A percentile compares a stretch with the other conserved stretches of the same genome.
Evolutionary conservation across 805 yeast species (phyloP).

Genomic region (Yarrowia divulgata): DNA sequence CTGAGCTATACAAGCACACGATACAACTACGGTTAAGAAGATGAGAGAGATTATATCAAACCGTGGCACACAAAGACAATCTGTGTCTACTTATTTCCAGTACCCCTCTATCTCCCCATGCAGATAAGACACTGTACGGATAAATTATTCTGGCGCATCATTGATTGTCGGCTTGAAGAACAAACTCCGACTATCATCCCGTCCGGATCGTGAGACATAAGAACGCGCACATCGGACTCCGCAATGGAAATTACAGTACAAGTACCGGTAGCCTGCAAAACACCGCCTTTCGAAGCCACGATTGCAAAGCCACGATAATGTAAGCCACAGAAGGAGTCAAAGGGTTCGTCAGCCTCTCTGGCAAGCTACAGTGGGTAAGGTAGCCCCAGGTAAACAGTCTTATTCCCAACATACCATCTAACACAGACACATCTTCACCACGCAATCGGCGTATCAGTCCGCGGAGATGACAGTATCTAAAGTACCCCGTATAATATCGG

Average conservation of each 20-base stretch:
- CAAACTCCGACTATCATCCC: no score
- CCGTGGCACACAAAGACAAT: no score
- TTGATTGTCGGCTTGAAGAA: not conserved
- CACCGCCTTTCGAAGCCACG: not conserved
- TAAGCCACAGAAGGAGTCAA: not conserved
- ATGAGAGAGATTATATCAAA: no score
- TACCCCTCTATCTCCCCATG: not conserved
- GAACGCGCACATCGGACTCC: not conserved
- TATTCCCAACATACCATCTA: no score
- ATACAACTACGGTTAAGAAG: no score
- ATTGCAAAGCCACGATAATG: not conserved
- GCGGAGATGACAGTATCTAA: not conserved
- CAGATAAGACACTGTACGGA: slow-evolving; percentile 1
- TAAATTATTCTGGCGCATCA: not conserved
- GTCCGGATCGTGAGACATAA: no score
- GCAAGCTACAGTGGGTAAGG: not conserved
- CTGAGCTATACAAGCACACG: no score
- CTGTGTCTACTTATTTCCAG: no score
- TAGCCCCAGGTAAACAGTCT: no score
- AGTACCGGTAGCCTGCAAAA: no score
- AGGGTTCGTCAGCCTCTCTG: no score
- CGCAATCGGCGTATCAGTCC: not conserved
- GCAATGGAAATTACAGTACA: not conserved
- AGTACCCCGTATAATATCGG: not conserved
- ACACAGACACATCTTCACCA: no score